Evolutionary conservation across 176 grass and related monocot species (phyloP), one percentile per base, ranked within the genome.

Genomic region (Musa troglodytarum): DNA sequence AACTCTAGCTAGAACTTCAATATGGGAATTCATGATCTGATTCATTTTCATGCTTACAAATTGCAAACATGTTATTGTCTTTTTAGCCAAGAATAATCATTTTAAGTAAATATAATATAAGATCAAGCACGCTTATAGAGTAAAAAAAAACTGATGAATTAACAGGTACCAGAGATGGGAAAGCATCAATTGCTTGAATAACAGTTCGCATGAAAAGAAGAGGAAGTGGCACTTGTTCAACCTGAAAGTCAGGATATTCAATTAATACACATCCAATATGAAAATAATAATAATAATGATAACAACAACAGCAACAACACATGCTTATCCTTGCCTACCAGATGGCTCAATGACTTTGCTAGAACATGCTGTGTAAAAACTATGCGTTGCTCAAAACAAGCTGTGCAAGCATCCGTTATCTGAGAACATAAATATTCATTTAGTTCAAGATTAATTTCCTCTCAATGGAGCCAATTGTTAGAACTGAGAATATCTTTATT

Each of bases 301-400:
- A 6, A 43, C 0, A 6, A 43, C 4, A 43, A 43, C 34, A 43
- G 5, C 34, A 69, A 74, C 23, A 56, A 74, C 17, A 66, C 0
- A 51, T 68, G 54, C 9, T 55, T 1, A 61, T 72, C 29, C 72
- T 21, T 87, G 63, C 63, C 11, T 84, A 99, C 96, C 96, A 99
- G 79, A 84, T 89, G 85, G 84, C 85, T 89, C 85, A 99, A 73
- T 76, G 96, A 85, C 58, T 86, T 99, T 26, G 86, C 96, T 77
- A 99, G 80, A 77, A 99, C 96, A 86, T 99, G 96, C 69, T 99
- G 91, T 51, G 96, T 99, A 87, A 99, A 99, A 75, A 99, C 96
- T 2, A 88, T 95, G 13, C 91, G 88, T 72, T 99, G 93, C 80
- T 97, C 93, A 87, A 97, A 93, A 81, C 93, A 97, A 80, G 93